Evolutionary conservation across 352 stramenopile species (phyloP), one percentile per base, ranked within the genome.

Genomic region (Phytophthora citricola): DNA sequence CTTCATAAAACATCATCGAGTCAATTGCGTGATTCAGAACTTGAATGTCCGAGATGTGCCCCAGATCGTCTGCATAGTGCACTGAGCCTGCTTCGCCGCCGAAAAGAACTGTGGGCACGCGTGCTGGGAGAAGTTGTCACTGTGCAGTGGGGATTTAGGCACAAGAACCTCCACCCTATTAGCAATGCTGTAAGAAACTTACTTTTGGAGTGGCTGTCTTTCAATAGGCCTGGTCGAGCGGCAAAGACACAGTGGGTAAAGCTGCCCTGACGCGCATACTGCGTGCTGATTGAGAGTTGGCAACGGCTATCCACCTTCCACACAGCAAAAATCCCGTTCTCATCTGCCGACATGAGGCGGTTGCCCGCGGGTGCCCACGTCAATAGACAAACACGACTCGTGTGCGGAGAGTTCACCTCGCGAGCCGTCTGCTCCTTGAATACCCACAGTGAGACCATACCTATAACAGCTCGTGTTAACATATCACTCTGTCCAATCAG

Each of bases 101-200:
- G 53, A 98, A 96, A 98, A 98, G 64, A 98, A 98, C 27, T 91
- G 81, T 24, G 89, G 89, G 46, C 87, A 95, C 5, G 73, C 65
- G 6, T 75, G 71, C 47, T 89, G 79, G 7, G 81, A 71, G 51
- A 88, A 91, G 3, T 63, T 48, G 5, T 87, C 75, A 22, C 79
- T 89, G 32, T 20, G 14, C 39, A 27, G 29, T 32, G 29, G 5
- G 2, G 6, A 32, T 5, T 32, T 32, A 32, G 29, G 0, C 29
- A 20, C 17, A 20, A 20, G 17, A 20, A 20, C 17, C 17, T 20
- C 17, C 17, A 32, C 5, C 29, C 6, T 32, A 26, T 26, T 26
- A 26, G 8, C 31, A 36, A 14, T 31, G 24, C 15, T 34, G 7
- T 41, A 34, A 4, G 6, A n/a, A n/a, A 59, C 31, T 26, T 52